Base-by-base conservation (phyloP, 495 filamentous ascomycete species). In the Penicillium macrosclerotiorum region DNA sequence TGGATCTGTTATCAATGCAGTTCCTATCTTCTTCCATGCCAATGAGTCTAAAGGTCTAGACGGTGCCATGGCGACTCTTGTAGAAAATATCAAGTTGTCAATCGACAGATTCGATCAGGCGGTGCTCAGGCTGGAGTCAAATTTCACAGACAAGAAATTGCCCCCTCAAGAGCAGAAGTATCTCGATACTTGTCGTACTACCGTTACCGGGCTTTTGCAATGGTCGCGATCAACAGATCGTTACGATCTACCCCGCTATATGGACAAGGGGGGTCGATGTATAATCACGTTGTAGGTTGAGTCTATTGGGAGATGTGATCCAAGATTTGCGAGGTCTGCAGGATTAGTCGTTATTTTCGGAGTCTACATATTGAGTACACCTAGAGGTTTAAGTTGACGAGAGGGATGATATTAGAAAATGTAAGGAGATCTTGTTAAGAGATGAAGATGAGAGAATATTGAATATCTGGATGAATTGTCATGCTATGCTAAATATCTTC, bases 401-500 rank as follows among this genome's bases (percentile, higher is more conserved):
- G n/a, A n/a, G n/a, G n/a, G n/a, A n/a, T n/a, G n/a, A n/a, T n/a
- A n/a, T n/a, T n/a, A n/a, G n/a, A n/a, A n/a, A n/a, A n/a, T 79
- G 25, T 27, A 5, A 27, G 5, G 25, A 27, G 5, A 11, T 27
- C 25, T 27, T 27, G 5, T 11, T 11, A 27, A 11, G 25, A 27
- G 25, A 27, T 27, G 25, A 27, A 11, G 25, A 27, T 27, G 25
- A 27, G 25, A 27, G 11, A 5, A 14, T 13, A 22, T 20, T 36
- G 8, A 22, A 7, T 23, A 38, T 38, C 6, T 24, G 14, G 20
- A 23, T 8, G 25, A 25, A 23, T n/a, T 38, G 20, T 7, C 25
- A 38, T 36, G 33, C 16, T 36, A 36, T 37, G 20, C 20, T n/a
- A n/a, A n/a, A n/a, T 38, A 38, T 38, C 20, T 8, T 24, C n/a